Evolutionary conservation across 257 asterid species (phyloP), one percentile per base, ranked within the genome.

Genomic region (Paulownia fortunei): DNA sequence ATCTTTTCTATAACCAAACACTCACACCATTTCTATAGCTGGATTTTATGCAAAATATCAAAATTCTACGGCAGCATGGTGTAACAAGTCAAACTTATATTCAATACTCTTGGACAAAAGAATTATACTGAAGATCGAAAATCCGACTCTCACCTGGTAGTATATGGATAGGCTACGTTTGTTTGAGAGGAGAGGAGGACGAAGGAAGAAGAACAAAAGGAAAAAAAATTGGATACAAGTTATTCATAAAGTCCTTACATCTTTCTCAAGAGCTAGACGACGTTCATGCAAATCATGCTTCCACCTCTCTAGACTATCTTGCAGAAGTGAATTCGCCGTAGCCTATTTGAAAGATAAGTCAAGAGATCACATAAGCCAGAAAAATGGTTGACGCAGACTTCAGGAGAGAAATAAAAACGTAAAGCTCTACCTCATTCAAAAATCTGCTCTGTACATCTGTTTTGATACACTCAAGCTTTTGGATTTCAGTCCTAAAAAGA

Each of bases 261-360:
- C 97, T 81, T 90, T 90, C 87, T 93, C 96, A 73, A 96, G 98
- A 85, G 85, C 90, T 67, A 86, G 69, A 63, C 96, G 97, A n/a
- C 88, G 92, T 79, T 88, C 92, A 58, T 78, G 90, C 88, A 93
- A 76, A 72, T 90, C 87, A 81, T 77, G 86, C 92, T 91, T 96
- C 80, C 90, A 84, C 58, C 67, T 84, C 84, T 86, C 92, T 73
- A 96, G 80, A 81, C 85, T 77, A 72, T 89, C 93, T 84, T 83
- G 89, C 81, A 96, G 76, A 76, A 41, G 81, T 66, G 89, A 77
- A 80, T 88, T 93, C 63, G 55, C 84, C 72, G 76, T 88, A 47
- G 86, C 89, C 99, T 96, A 74, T 79, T 49, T 52, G 60, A 56
- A 26, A 61, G 36, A 73, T 18, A 76, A 70, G 77, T 81, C 37